A percentile compares a stretch with the other conserved stretches of the same genome.
Evolutionary conservation across 768 basidiomycete genomes (phyloP).

Genomic region (Auricularia sp.): DNA sequence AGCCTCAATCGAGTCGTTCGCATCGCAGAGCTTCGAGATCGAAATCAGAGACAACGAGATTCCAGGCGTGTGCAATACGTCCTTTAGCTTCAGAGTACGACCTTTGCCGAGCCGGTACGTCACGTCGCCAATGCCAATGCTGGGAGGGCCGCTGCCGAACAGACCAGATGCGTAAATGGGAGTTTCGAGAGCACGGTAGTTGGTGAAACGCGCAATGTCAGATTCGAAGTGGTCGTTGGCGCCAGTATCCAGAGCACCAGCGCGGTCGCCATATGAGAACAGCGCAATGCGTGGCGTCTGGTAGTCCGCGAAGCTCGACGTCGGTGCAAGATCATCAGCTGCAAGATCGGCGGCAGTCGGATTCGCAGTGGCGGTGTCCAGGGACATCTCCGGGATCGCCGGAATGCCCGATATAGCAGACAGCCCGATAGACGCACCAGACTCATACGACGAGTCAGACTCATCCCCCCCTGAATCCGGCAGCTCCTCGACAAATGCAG

Average conservation of each 20-base stretch:
- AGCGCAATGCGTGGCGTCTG: background rate
- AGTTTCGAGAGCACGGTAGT: background rate
- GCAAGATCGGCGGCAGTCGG: too few species aligned
- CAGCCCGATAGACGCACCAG: too few species aligned
- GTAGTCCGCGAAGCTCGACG: too few species aligned
- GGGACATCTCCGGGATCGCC: too few species aligned
- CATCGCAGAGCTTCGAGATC: background rate
- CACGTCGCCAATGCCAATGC: background rate
- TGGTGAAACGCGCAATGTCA: background rate
- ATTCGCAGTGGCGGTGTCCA: too few species aligned
- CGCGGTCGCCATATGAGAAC: background rate
- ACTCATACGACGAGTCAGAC: too few species aligned
- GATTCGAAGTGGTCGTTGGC: background rate
- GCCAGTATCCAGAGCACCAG: background rate
- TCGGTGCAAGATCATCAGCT: too few species aligned
- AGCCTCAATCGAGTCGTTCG: background rate
- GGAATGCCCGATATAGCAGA: too few species aligned
- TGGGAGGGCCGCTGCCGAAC: background rate
- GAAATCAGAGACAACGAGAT: background rate
- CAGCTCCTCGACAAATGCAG: too few species aligned
- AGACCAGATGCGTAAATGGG: background rate
- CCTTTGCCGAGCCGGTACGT: background rate
- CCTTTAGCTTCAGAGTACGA: background rate
- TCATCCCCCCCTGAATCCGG: too few species aligned
- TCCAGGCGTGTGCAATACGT: background rate